phyloP scores from a whole-genome alignment of 2,329 filamentous ascomycete species.

The Cladosporium sp. region DNA sequence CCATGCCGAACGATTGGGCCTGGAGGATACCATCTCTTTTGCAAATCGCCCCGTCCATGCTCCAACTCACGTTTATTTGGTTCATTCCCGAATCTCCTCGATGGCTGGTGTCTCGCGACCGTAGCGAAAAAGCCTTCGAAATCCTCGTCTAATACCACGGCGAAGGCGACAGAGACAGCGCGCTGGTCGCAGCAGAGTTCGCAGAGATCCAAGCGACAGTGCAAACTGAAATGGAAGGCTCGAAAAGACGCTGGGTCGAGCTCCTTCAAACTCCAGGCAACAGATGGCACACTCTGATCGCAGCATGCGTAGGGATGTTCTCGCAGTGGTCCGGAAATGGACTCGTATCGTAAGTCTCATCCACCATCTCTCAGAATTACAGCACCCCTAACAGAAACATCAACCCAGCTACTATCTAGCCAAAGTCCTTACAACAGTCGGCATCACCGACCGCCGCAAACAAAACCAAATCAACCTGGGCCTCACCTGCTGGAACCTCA shows the following conservation, averaged over 20 bases:
- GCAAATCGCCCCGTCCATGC: slow-evolving; percentile 29
- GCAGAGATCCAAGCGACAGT: slow-evolving; percentile 67
- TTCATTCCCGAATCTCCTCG: slow-evolving; percentile 24
- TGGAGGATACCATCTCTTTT: slow-evolving; percentile 45
- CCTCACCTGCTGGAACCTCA: slow-evolving; percentile 19
- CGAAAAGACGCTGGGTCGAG: slow-evolving; percentile 55
- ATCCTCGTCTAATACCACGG: slow-evolving; percentile 25
- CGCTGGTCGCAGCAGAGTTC: slow-evolving; percentile 65
- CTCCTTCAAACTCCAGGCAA: slow-evolving; percentile 58
- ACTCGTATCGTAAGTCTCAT: slow-evolving; percentile 39
- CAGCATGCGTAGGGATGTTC: slow-evolving; percentile 11
- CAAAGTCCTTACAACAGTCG: slow-evolving; percentile 32
- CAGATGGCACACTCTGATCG: slow-evolving; percentile 45
- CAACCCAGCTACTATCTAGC: slow-evolving; percentile 38
- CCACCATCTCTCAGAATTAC: slow-evolving; percentile 32
- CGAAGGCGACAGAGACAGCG: slow-evolving; percentile 45
- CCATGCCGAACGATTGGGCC: slow-evolving; percentile 30
- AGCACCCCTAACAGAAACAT: neutral
- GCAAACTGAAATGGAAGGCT: slow-evolving; percentile 49
- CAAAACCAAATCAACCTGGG: slow-evolving; percentile 40
- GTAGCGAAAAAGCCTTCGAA: slow-evolving; percentile 20
- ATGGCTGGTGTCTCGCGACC: slow-evolving; percentile 22
- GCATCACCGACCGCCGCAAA: slow-evolving; percentile 31
- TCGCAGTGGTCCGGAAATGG: slow-evolving; percentile 12
- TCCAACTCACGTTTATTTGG: slow-evolving; percentile 28